Evolutionary conservation across 257 asterid genomes (phyloP).

Genomic region (Forsythia viridissima): DNA sequence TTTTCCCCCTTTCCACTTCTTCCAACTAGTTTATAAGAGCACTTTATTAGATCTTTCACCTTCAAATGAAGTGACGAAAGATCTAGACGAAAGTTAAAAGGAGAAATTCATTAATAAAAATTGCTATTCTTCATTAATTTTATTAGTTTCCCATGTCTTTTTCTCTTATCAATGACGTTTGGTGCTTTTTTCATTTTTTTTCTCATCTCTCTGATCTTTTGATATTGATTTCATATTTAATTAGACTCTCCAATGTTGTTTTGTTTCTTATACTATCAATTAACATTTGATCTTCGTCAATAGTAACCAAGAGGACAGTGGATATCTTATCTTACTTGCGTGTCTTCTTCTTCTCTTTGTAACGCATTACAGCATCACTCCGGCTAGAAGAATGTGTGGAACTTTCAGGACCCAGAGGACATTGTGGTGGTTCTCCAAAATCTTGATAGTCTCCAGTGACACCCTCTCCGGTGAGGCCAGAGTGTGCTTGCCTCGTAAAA

Average conservation of each 20-base stretch:
- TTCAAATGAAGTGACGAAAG: neutral
- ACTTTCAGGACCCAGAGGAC: conserved; percentile 62
- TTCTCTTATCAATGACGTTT: neutral
- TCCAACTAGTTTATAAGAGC: neutral
- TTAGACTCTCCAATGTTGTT: too few relatives aligned
- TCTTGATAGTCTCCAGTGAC: conserved; percentile 63
- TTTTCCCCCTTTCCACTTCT: neutral
- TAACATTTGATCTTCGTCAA: neutral
- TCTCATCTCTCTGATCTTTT: neutral
- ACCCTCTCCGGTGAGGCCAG: conserved; percentile 69
- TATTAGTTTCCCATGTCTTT: neutral
- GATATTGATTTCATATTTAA: neutral
- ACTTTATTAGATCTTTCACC: neutral
- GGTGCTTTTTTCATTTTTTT: neutral
- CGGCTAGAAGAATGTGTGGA: conserved; percentile 62
- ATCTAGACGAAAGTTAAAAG: neutral
- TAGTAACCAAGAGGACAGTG: neutral
- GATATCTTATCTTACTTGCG: conserved; percentile 50
- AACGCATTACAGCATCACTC: conserved; percentile 84
- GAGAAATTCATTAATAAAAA: neutral
- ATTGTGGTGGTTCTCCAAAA: conserved; percentile 74
- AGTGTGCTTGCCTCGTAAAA: conserved; percentile 53
- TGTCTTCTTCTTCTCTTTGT: conserved; percentile 92
- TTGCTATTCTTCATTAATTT: neutral
- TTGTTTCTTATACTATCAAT: neutral